These are phyloP conservation scores for Camellia oleifera DNA, from an alignment of 179 eudicot genomes.

Conservation along the genomic window DNA sequence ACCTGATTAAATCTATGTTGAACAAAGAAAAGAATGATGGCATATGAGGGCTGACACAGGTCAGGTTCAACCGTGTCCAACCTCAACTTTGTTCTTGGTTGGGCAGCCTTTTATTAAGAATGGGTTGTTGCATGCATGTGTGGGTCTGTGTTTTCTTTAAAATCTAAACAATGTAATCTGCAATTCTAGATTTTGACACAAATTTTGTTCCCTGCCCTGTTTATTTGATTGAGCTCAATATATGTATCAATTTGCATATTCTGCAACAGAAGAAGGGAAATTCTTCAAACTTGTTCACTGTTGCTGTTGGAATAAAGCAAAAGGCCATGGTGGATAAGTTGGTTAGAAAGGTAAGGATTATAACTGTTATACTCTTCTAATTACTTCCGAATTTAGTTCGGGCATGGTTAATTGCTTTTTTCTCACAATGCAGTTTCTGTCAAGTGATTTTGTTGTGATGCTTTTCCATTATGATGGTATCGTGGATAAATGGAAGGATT, in stretches of 20 bases:
- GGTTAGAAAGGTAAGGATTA: constrained; percentile 61
- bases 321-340: constrained; percentile 58
- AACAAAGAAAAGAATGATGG: too few species aligned
- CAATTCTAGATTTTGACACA: background rate
- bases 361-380: background rate
- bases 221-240: background rate
- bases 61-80: too few species aligned
- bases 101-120: too few species aligned
- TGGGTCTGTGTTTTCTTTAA: too few species aligned
- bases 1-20: too few species aligned
- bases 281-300: constrained; percentile 50
- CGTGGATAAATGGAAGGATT: constrained; percentile 75
- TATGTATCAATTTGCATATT: constrained; percentile 9
- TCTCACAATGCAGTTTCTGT: constrained; percentile 60
- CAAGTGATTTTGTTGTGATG: constrained; percentile 63
- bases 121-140: too few species aligned
- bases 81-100: too few species aligned
- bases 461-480: constrained; percentile 88
- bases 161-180: background rate
- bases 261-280: constrained; percentile 37
- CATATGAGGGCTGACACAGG: too few species aligned
- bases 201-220: background rate
- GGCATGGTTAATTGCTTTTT: background rate
- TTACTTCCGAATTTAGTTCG: background rate
- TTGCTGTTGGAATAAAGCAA: constrained; percentile 79